phyloP scores from a whole-genome alignment of 1,284 basidiomycete genomes.

The Cerioporus squamosus region DNA sequence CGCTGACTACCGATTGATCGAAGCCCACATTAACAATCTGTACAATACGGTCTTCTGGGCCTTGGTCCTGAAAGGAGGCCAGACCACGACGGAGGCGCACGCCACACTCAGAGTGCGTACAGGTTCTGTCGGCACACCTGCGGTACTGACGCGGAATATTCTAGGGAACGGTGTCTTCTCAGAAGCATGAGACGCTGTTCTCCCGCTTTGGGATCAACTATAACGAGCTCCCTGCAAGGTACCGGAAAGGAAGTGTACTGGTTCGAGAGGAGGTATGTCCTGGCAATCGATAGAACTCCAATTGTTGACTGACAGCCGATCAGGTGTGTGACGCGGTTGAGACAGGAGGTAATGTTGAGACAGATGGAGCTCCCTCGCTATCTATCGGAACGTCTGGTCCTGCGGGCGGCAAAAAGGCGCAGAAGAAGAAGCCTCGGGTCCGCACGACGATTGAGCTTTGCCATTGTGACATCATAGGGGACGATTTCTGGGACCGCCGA shows the following conservation, averaged over 20 bases:
- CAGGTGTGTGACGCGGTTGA: background rate
- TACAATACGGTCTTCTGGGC: conserved; percentile 99
- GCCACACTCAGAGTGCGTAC: conserved; percentile 66
- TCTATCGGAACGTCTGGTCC: background rate
- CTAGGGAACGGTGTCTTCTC: conserved; percentile 85
- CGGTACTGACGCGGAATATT: background rate
- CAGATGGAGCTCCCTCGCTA: background rate
- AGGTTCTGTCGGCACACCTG: background rate
- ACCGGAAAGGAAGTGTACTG: conserved; percentile 86
- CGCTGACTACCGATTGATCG: conserved; percentile 2
- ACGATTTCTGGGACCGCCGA: conserved; percentile 76
- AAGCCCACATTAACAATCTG: conserved; percentile 97
- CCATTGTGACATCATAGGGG: conserved; percentile 85
- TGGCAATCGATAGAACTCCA: background rate
- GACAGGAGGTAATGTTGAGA: background rate
- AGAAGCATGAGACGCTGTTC: conserved; percentile 93
- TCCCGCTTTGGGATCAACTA: conserved; percentile 88
- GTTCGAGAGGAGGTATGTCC: conserved; percentile 61
- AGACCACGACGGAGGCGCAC: conserved; percentile 84
- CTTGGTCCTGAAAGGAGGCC: conserved; percentile 79
- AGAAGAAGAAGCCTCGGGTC: conserved; percentile 39
- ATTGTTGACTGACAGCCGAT: background rate
- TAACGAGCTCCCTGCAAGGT: conserved; percentile 75
- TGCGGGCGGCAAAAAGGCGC: background rate
- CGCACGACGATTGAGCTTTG: conserved; percentile 54